phyloP scores from a whole-genome alignment of 805 yeast genomes.

The Maudiozyma turicensis region DNA sequence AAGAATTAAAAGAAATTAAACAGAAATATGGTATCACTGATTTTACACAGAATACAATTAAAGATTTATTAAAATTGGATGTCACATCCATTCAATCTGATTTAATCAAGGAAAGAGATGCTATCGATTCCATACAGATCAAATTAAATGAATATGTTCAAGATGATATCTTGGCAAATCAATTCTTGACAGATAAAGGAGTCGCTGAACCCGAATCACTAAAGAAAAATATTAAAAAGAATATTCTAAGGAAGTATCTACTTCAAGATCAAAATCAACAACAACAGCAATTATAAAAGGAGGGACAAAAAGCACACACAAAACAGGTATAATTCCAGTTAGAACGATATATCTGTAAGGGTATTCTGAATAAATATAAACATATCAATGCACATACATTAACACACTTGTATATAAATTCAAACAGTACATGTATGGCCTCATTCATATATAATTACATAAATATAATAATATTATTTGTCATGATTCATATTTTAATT shows the following conservation, averaged over 20 bases:
- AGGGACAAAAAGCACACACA: neutral
- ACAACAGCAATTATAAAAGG: neutral
- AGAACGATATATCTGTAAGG: too few relatives aligned
- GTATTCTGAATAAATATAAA: too few relatives aligned
- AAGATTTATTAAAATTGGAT: conserved; percentile 33
- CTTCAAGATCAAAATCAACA: conserved; percentile 6
- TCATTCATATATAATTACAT: neutral
- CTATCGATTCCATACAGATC: conserved; percentile 31
- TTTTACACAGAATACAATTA: conserved; percentile 37
- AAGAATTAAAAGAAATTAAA: conserved; percentile 32
- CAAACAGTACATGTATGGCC: too few relatives aligned
- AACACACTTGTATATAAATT: neutral
- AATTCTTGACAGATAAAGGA: conserved; percentile 29
- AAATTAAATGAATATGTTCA: conserved; percentile 30
- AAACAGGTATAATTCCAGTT: neutral
- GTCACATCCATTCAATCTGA: conserved; percentile 24
- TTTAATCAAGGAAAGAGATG: conserved; percentile 19
- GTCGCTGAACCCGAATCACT: conserved; percentile 31
- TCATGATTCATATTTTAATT: too few relatives aligned
- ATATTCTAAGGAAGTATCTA: conserved; percentile 58
- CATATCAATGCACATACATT: too few relatives aligned
- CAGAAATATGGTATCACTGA: conserved; percentile 37
- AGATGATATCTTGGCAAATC: conserved; percentile 29
- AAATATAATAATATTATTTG: too few relatives aligned
- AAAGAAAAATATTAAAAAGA: conserved; percentile 53